Conservation (phyloP, 495 filamentous ascomycete genomes). For the Aspergillus indologenus region DNA sequence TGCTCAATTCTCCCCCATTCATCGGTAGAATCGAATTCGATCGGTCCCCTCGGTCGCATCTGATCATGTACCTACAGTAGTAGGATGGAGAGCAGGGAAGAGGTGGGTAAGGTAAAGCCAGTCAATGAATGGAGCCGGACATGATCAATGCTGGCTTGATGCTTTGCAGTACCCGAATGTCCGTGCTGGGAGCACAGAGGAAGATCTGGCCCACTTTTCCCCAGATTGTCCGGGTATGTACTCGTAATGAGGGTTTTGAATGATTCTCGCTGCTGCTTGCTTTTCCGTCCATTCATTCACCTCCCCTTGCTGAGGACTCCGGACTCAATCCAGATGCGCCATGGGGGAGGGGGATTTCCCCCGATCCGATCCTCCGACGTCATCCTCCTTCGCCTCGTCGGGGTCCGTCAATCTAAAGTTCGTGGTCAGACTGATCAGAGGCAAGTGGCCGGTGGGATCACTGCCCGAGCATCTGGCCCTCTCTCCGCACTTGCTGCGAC, state of each 20-base stretch:
- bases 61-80: constrained; percentile 11
- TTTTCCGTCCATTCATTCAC: constrained; percentile 5
- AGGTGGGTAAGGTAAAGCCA: background rate
- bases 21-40: constrained; percentile 1
- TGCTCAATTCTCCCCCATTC: background rate
- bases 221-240: constrained; percentile 33
- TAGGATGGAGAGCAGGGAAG: background rate
- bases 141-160: constrained; percentile 7
- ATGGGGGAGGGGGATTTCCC: background rate
- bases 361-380: constrained; percentile 3
- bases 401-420: background rate
- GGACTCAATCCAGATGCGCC: background rate
- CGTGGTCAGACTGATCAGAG: constrained; percentile 14
- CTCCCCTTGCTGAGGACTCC: background rate
- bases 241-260: constrained; percentile 8
- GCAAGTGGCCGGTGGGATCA: constrained; percentile 19
- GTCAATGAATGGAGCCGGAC: background rate
- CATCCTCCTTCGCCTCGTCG: background rate
- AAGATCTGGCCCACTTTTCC: constrained; percentile 46
- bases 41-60: constrained; percentile 9
- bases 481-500: constrained; percentile 7
- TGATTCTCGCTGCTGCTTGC: background rate
- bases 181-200: constrained; percentile 33
- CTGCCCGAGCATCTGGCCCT: constrained; percentile 16
- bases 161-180: constrained; percentile 35